These are phyloP conservation scores for Gyrodon lividus DNA, from an alignment of 768 basidiomycete species.

Conservation along the genomic window DNA sequence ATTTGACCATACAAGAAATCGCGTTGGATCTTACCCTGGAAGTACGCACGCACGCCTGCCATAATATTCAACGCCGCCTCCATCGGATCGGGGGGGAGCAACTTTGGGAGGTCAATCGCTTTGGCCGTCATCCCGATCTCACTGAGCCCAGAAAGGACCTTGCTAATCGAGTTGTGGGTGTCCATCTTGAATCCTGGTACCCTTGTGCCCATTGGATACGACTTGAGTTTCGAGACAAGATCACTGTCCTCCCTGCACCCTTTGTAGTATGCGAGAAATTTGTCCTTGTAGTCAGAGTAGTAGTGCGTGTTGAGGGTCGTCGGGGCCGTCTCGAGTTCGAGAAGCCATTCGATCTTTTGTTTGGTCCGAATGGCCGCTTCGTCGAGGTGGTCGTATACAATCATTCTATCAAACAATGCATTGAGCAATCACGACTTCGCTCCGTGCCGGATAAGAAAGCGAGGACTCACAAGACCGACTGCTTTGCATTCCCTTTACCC, in stretches of 20 bases:
- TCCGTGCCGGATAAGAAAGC: background rate
- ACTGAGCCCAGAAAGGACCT: constrained; percentile 20
- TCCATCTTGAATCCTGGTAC: no score
- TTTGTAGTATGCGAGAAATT: constrained; percentile 52
- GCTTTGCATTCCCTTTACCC: constrained; percentile 49
- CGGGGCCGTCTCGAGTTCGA: constrained; percentile 48
- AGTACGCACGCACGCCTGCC: constrained; percentile 71
- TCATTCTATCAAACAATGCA: constrained; percentile 34
- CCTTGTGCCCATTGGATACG: background rate
- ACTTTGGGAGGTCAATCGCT: constrained; percentile 44
- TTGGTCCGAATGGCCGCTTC: constrained; percentile 39
- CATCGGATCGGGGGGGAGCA: constrained; percentile 51
- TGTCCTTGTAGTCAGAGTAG: constrained; percentile 45
- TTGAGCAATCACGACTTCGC: background rate
- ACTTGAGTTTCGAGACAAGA: constrained; percentile 10
- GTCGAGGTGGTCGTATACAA: constrained; percentile 52
- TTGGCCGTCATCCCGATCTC: constrained; percentile 32
- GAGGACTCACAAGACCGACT: constrained; percentile 41
- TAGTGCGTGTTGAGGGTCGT: constrained; percentile 55
- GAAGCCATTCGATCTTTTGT: constrained; percentile 46
- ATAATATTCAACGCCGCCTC: constrained; percentile 63
- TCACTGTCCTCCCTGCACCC: constrained; percentile 17
- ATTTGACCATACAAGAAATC: background rate
- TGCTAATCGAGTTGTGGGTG: constrained; percentile 32
- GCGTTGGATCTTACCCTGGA: constrained; percentile 54